Evolutionary conservation across 805 yeast species (phyloP), one percentile per base, ranked within the genome.

Genomic region (Barnettozyma vustinii): DNA sequence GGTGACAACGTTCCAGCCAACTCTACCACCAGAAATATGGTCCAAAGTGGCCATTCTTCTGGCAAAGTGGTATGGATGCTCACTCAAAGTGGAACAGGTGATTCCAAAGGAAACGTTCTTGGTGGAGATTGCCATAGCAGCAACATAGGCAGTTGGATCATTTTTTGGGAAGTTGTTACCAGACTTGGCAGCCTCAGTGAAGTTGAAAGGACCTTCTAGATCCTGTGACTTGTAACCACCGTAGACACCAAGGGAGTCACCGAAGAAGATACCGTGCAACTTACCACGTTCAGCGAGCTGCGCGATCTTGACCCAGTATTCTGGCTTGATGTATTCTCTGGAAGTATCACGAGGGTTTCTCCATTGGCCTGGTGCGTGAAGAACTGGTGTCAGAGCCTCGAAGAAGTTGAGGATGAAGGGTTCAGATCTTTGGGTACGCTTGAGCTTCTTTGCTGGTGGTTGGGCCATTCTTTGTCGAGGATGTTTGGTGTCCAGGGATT

Each of bases 1-100:
- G 4, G 76, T 69, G 35, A 74, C 78, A 32, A 74, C 67, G 54
- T 74, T 74, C 78, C 79, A 74, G 27, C 77, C 79, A 48, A 74
- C 58, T 56, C 79, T 66, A 18, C 78, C 79, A 23, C 66, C 65
- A 13, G 76, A 69, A 47, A 74, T 65, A 47, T 74, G 75, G 50
- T 74, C 78, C 46, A 74, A 59, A 2, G 78, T 72, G 15, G 76
- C 74, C 49, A 71, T 56, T 50, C 76, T 63, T 59, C 77, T 64
- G 10, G 76, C 72, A 41, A 74, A 66, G 54, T 68, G 74, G 48
- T 71, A 74, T 1, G 78, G 78, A 36, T 67, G 70, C 49, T 74
- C 78, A 50, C 72, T 69, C 37, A 74, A 65, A 2, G 77, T 73
- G 5, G 75, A 68, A 41, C 72, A 70, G 6, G 78, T 74, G 37